Evolutionary conservation across 2,329 filamentous ascomycete species (phyloP).

Genomic region (Alternaria brassicicola): DNA sequence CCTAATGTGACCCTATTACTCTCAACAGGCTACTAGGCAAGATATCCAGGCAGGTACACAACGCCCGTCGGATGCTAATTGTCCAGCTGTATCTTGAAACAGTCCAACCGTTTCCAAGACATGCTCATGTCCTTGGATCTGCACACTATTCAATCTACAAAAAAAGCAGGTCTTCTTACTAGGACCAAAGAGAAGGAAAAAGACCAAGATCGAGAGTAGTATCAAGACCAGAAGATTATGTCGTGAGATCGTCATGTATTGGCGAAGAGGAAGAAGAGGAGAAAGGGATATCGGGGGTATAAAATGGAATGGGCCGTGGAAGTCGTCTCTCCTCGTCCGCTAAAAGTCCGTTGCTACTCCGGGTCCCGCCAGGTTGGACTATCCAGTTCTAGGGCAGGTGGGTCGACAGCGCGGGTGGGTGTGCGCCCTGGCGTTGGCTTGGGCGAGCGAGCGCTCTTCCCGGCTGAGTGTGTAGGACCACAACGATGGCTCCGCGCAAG

Average conservation of each 20-base stretch:
- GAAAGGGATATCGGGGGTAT: conserved; percentile 37
- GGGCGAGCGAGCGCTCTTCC: not conserved
- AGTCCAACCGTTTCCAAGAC: conserved; percentile 17
- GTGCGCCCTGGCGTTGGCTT: not conserved
- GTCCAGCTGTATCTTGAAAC: not conserved
- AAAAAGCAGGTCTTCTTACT: conserved; percentile 13
- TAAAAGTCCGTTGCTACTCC: conserved; percentile 4
- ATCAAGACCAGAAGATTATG: conserved; percentile 15
- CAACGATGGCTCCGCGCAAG: not conserved
- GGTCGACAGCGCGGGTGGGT: conserved; percentile 7
- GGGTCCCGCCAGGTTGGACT: not conserved
- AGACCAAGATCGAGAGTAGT: conserved; percentile 1
- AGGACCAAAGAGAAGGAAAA: not conserved
- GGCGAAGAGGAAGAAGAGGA: conserved; percentile 24
- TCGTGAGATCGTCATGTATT: conserved; percentile 33
- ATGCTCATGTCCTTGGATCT: not conserved
- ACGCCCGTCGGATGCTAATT: not conserved
- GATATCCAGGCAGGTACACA: not conserved
- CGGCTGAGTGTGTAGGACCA: not conserved
- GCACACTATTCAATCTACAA: conserved; percentile 14
- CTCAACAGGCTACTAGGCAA: not conserved
- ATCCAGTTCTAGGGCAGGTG: conserved; percentile 1
- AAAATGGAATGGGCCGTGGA: conserved; percentile 27
- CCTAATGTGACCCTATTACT: conserved; percentile 3
- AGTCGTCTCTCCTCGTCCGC: conserved; percentile 12